A percentile compares a stretch with the other conserved stretches of the same genome.
These are phyloP conservation scores for Clavispora carvajalis DNA, from an alignment of 805 yeast species.

Conservation along the genomic window DNA sequence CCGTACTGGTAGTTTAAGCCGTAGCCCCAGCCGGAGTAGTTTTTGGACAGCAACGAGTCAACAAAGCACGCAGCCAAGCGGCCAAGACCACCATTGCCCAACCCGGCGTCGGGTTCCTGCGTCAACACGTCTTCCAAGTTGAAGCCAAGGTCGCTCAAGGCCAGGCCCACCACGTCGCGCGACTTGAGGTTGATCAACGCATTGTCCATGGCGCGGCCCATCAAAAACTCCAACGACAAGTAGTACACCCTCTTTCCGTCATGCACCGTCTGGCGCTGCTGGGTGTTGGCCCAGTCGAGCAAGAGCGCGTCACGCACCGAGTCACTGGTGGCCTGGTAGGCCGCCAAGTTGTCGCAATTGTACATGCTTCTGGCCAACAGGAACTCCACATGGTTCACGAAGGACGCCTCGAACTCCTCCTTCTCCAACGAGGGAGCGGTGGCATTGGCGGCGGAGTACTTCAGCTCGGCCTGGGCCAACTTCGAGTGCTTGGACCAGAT, in stretches of 20 bases:
- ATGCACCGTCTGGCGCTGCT: slow-evolving; percentile 77
- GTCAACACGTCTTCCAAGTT: slow-evolving; percentile 78
- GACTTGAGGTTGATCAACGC: slow-evolving; percentile 78
- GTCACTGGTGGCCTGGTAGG: slow-evolving; percentile 82
- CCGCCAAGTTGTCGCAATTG: slow-evolving; percentile 89
- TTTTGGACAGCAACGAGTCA: slow-evolving; percentile 79
- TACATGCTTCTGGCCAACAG: slow-evolving; percentile 86
- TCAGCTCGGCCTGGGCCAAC: slow-evolving; percentile 22
- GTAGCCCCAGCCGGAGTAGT: slow-evolving; percentile 95
- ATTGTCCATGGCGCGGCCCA: slow-evolving; percentile 95
- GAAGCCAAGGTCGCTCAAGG: slow-evolving; percentile 71
- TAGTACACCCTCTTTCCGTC: slow-evolving; percentile 86
- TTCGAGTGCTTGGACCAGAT: slow-evolving; percentile 72
- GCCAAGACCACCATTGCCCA: slow-evolving; percentile 95
- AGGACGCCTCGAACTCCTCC: slow-evolving; percentile 59
- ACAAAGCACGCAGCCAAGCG: slow-evolving; percentile 92
- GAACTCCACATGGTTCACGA: slow-evolving; percentile 85
- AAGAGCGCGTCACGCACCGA: slow-evolving; percentile 75
- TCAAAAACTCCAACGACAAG: slow-evolving; percentile 78
- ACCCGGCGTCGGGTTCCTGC: slow-evolving; percentile 89
- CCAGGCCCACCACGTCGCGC: slow-evolving; percentile 48
- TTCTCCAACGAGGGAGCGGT: slow-evolving; percentile 24
- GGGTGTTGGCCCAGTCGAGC: slow-evolving; percentile 89
- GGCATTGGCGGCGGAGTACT: slow-evolving; percentile 15
- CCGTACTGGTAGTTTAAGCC: slow-evolving; percentile 93